phyloP scores from a whole-genome alignment of 768 basidiomycete species.

The Serendipita sp. region DNA sequence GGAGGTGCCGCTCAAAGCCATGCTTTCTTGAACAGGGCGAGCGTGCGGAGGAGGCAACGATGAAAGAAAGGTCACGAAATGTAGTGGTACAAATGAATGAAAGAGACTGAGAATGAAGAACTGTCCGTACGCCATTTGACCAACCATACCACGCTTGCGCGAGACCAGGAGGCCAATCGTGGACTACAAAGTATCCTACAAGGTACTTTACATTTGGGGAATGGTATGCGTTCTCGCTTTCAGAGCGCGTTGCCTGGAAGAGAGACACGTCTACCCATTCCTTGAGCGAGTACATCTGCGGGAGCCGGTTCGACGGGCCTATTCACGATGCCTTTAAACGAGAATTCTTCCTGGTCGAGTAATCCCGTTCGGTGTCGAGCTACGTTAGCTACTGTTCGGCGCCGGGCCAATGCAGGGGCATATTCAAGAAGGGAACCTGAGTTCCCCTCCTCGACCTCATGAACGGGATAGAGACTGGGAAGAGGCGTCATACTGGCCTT shows the following conservation, averaged over 20 bases:
- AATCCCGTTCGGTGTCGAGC: not conserved
- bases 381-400: not conserved
- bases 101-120: not conserved
- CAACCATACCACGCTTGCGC: too few relatives aligned
- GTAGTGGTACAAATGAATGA: not conserved
- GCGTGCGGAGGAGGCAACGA: not conserved
- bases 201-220: too few relatives aligned
- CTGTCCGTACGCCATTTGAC: not conserved
- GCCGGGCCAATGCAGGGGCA: not conserved
- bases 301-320: too few relatives aligned
- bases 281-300: not conserved
- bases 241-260: not conserved
- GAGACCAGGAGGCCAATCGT: too few relatives aligned
- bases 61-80: not conserved
- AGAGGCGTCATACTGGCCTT: not conserved
- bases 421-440: not conserved
- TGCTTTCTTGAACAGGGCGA: not conserved
- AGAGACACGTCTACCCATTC: not conserved
- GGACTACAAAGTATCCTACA: too few relatives aligned
- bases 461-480: not conserved
- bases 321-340: not conserved
- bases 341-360: not conserved
- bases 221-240: not conserved
- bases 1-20: not conserved
- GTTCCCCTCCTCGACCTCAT: not conserved